Conservation (phyloP, 495 filamentous ascomycete species). For the Aspergillus incahuasiensis region DNA sequence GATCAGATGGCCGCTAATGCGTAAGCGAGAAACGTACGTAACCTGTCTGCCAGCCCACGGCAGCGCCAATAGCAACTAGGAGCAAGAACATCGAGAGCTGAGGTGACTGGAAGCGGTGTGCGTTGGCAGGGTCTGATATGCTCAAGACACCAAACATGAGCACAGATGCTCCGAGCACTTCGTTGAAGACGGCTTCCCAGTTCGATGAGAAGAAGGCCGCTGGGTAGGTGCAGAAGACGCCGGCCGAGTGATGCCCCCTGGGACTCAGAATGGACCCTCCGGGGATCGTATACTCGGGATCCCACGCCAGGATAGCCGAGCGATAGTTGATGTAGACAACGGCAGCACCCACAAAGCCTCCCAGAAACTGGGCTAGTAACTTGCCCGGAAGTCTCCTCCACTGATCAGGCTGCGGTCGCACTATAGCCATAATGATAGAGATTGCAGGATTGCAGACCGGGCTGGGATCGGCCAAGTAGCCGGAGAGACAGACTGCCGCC, state of each 20-base stretch:
- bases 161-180: conserved; percentile 29
- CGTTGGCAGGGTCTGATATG: conserved; percentile 27
- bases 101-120: conserved; percentile 23
- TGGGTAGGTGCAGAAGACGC: conserved; percentile 34
- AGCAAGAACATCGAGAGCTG: conserved; percentile 31
- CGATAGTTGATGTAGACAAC: conserved; percentile 36
- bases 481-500: conserved; percentile 27
- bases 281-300: conserved; percentile 36
- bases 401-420: conserved; percentile 27
- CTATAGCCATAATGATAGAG: conserved; percentile 25
- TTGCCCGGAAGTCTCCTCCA: conserved; percentile 29
- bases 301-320: conserved; percentile 32
- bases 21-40: conserved; percentile 24
- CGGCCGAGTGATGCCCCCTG: conserved; percentile 30
- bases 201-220: conserved; percentile 24
- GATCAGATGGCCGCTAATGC: conserved; percentile 1
- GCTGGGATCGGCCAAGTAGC: conserved; percentile 29
- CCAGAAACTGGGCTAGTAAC: conserved; percentile 29
- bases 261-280: conserved; percentile 34
- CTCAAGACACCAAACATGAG: conserved; percentile 31
- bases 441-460: conserved; percentile 32
- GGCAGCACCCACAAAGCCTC: conserved; percentile 31
- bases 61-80: conserved; percentile 29
- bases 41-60: conserved; percentile 35
- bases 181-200: conserved; percentile 33